phyloP scores from a whole-genome alignment of 495 filamentous ascomycete species.

The Talaromyces stipitatus region DNA sequence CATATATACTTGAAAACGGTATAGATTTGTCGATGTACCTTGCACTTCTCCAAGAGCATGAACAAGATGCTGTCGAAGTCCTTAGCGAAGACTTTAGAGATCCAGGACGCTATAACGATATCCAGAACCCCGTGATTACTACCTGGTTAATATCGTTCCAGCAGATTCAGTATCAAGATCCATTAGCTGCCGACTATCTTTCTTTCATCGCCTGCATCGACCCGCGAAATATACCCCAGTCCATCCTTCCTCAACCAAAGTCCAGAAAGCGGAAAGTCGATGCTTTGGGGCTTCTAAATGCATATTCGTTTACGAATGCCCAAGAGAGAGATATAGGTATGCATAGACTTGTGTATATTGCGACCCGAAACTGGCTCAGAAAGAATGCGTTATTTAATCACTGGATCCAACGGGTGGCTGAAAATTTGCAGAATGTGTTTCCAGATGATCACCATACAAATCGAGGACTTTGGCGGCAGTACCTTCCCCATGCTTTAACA shows the following conservation, averaged over 20 bases:
- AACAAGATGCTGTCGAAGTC: too few relatives aligned
- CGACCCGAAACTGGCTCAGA: conserved; percentile 14
- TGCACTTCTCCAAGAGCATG: too few relatives aligned
- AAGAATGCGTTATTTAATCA: not conserved
- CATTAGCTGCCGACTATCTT: too few relatives aligned
- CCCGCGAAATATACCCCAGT: too few relatives aligned
- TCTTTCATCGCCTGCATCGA: too few relatives aligned
- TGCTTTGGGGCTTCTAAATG: too few relatives aligned
- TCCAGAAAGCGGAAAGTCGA: too few relatives aligned
- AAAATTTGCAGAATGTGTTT: not conserved
- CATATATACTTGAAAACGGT: conserved; percentile 35
- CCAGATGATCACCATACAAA: conserved; percentile 6
- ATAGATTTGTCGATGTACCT: conserved; percentile 19
- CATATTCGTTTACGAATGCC: conserved; percentile 10
- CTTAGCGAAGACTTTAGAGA: too few relatives aligned
- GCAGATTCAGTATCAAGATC: too few relatives aligned
- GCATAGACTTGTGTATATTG: conserved; percentile 14
- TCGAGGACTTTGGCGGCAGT: conserved; percentile 7
- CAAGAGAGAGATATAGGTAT: conserved; percentile 6
- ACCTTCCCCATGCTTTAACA: conserved; percentile 7
- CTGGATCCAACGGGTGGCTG: too few relatives aligned
- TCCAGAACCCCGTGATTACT: conserved; percentile 34
- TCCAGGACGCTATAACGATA: conserved; percentile 20
- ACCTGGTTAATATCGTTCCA: conserved; percentile 42
- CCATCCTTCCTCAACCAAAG: too few relatives aligned